A percentile compares a stretch with the other conserved stretches of the same genome.
phyloP scores from a whole-genome alignment of 805 yeast genomes.

The Pichia paraexigua region DNA sequence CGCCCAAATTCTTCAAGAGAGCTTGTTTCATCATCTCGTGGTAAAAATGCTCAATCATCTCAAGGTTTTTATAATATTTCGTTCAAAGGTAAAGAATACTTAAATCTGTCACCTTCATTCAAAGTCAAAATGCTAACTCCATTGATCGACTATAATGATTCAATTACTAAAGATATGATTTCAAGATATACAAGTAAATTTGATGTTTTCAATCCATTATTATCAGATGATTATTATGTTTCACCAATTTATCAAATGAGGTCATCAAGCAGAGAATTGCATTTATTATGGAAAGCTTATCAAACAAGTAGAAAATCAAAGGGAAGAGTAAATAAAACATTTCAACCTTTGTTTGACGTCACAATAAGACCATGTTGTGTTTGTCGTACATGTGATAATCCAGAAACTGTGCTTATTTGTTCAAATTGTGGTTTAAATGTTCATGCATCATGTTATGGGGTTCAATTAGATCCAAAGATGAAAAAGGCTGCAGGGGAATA shows the following conservation, averaged over 20 bases:
- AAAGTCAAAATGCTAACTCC: slow-evolving; percentile 3
- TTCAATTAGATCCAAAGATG: slow-evolving; percentile 14
- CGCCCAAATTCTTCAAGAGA: background rate
- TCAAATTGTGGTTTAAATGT: slow-evolving; percentile 59
- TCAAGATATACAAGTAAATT: slow-evolving; percentile 22
- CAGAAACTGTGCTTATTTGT: slow-evolving; percentile 45
- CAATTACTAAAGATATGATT: slow-evolving; percentile 9
- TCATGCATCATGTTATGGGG: slow-evolving; percentile 67
- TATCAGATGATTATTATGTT: slow-evolving; percentile 5
- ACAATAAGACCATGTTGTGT: slow-evolving; percentile 44
- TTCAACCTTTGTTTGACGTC: slow-evolving; percentile 19
- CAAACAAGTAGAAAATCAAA: slow-evolving; percentile 13
- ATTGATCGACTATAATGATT: slow-evolving; percentile 4
- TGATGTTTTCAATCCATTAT: slow-evolving; percentile 18
- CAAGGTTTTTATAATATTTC: background rate
- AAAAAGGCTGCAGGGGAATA: slow-evolving; percentile 17
- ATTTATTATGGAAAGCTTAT: slow-evolving; percentile 16
- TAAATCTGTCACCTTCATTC: slow-evolving; percentile 1
- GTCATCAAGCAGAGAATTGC: slow-evolving; percentile 17
- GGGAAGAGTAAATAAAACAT: slow-evolving; percentile 1
- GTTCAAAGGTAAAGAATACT: slow-evolving; percentile 2
- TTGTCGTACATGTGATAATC: slow-evolving; percentile 34
- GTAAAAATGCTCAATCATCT: background rate
- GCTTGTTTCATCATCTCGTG: background rate
- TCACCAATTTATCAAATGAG: slow-evolving; percentile 18